These are phyloP conservation scores for Pachyrhizus erosus DNA, from an alignment of 306 rosid species.

Conservation along the genomic window DNA sequence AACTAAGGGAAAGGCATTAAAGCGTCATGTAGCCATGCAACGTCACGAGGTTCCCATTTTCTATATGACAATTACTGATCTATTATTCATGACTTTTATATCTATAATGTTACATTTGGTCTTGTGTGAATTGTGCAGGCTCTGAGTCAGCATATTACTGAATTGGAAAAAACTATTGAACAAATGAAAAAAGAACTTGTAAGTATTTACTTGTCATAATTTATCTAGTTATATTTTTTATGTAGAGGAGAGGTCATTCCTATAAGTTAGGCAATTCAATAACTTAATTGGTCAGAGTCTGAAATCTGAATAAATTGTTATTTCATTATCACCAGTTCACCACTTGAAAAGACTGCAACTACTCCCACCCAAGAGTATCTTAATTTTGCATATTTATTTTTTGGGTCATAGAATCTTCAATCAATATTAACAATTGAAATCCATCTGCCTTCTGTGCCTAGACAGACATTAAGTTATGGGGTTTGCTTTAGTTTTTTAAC, in stretches of 20 bases:
- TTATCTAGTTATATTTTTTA: constrained; percentile 2
- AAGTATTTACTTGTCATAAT: constrained; percentile 49
- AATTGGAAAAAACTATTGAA: constrained; percentile 74
- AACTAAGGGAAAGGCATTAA: constrained; percentile 93
- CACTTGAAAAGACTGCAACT: background rate
- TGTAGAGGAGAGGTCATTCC: constrained; percentile 9
- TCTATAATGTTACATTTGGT: constrained; percentile 41
- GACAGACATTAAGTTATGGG: background rate
- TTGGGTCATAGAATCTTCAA: background rate
- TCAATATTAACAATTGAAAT: constrained; percentile 19
- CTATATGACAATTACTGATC: constrained; percentile 18
- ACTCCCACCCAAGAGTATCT: background rate
- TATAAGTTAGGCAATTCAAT: background rate
- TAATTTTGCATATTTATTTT: constrained; percentile 14
- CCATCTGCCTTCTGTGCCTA: constrained; percentile 5
- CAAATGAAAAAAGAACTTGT: constrained; percentile 82
- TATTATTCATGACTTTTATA: constrained; percentile 15
- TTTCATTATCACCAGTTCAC: background rate
- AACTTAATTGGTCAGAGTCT: background rate
- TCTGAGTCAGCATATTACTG: constrained; percentile 92
- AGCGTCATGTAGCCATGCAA: constrained; percentile 93
- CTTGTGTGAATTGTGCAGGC: constrained; percentile 69
- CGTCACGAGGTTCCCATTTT: constrained; percentile 85
- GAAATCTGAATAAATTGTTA: constrained; percentile 3
- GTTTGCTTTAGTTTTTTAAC: background rate